These are phyloP conservation scores for Neonectria sp. DNA, from an alignment of 2,329 filamentous ascomycete genomes.

Conservation along the genomic window DNA sequence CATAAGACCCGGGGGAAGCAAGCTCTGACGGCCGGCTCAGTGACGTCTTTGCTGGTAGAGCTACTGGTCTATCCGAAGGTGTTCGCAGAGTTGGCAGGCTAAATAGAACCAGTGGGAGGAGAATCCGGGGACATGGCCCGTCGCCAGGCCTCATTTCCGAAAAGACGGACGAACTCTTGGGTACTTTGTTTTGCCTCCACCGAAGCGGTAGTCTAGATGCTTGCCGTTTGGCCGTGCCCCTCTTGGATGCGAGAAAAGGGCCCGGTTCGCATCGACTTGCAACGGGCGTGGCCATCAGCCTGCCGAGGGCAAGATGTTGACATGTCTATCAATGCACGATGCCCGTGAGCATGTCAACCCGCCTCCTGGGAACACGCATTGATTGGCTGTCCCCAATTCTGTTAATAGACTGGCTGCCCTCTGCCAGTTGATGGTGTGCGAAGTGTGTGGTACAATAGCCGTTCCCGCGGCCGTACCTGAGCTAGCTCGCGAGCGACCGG, in stretches of 20 bases:
- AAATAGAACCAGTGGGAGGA: too few relatives aligned
- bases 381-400: slow-evolving; percentile 36
- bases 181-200: too few relatives aligned
- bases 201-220: not conserved
- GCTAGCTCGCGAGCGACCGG: slow-evolving; percentile 37
- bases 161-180: too few relatives aligned
- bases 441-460: slow-evolving; percentile 27
- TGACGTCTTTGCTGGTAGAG: too few relatives aligned
- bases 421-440: slow-evolving; percentile 12
- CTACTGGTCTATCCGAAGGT: too few relatives aligned
- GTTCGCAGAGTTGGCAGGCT: not conserved
- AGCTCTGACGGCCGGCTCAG: too few relatives aligned
- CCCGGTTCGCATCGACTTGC: not conserved
- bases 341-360: slow-evolving; percentile 1
- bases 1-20: not conserved
- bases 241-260: too few relatives aligned
- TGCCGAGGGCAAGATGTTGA: slow-evolving; percentile 1
- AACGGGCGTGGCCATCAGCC: not conserved
- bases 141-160: too few relatives aligned
- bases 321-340: slow-evolving; percentile 3
- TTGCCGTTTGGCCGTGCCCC: not conserved
- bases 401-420: not conserved
- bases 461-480: slow-evolving; percentile 8
- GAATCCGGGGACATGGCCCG: too few relatives aligned
- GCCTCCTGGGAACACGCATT: slow-evolving; percentile 13